phyloP scores from a whole-genome alignment of 139 green algal genomes.

The Tetradesmus lagerheimii region DNA sequence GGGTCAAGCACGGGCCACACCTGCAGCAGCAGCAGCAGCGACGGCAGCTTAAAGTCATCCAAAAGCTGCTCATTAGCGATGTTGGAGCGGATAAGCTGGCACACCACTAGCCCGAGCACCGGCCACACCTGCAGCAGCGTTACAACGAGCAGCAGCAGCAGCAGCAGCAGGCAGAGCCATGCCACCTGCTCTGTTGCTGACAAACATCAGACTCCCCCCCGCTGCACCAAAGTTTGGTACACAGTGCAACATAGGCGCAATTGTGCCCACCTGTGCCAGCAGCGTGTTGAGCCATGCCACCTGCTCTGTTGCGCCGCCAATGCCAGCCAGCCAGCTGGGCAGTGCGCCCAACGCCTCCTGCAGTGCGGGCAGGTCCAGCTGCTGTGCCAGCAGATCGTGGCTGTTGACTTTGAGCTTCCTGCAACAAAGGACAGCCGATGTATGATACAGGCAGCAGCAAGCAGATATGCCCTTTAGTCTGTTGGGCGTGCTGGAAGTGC shows the following conservation, averaged over 20 bases:
- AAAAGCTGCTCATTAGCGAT: slow-evolving; percentile 48
- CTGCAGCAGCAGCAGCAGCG: neutral
- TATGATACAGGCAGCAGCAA: no score
- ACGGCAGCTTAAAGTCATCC: slow-evolving; percentile 54
- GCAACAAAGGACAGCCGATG: neutral
- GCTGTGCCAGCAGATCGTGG: neutral
- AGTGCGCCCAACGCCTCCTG: slow-evolving; percentile 14
- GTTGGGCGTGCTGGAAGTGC: no score
- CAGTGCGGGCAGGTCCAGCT: slow-evolving; percentile 11
- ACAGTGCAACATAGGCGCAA: neutral
- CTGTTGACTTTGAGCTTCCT: neutral
- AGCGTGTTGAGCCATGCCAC: slow-evolving; percentile 40
- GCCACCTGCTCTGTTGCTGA: neutral
- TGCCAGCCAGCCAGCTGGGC: slow-evolving; percentile 34
- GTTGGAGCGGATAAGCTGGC: neutral
- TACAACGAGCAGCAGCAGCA: neutral
- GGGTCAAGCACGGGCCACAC: slow-evolving; percentile 41
- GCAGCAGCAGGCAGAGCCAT: slow-evolving; percentile 13
- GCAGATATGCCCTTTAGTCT: no score
- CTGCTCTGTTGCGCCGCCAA: slow-evolving; percentile 14
- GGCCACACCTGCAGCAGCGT: slow-evolving; percentile 29
- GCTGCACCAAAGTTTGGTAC: neutral
- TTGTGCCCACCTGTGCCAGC: slow-evolving; percentile 21
- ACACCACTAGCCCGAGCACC: neutral
- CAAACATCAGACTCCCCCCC: neutral